These are phyloP conservation scores for Lipomyces spencermartinsiae DNA, from an alignment of 805 yeast species.

Conservation along the genomic window DNA sequence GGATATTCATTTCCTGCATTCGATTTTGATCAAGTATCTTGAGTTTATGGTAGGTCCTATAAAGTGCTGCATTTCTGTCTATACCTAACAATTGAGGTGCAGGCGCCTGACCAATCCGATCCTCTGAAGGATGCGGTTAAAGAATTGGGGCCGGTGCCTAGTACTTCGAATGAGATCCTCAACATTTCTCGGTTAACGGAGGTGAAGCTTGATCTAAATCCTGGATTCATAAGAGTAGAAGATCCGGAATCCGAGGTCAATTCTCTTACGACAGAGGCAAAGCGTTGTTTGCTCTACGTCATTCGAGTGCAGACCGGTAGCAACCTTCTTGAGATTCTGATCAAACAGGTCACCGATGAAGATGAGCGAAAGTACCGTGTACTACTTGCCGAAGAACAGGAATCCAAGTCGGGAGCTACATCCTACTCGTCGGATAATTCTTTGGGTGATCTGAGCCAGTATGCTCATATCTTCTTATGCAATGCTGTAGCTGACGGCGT, in stretches of 20 bases:
- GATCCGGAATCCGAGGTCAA: conserved; percentile 63
- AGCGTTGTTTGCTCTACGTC: conserved; percentile 80
- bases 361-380: conserved; percentile 72
- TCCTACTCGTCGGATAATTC: conserved; percentile 39
- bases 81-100: not conserved
- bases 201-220: conserved; percentile 65
- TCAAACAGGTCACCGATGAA: conserved; percentile 66
- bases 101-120: conserved; percentile 53
- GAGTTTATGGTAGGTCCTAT: conserved; percentile 36
- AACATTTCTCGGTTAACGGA: conserved; percentile 59
- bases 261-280: conserved; percentile 73
- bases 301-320: conserved; percentile 78
- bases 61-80: not conserved
- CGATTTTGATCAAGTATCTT: conserved; percentile 46
- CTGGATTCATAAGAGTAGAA: conserved; percentile 53
- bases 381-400: conserved; percentile 57
- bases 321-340: conserved; percentile 69
- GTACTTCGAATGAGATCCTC: conserved; percentile 54
- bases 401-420: conserved; percentile 33
- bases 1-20: conserved; percentile 49
- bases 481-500: not conserved
- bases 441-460: conserved; percentile 25
- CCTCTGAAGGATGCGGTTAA: conserved; percentile 55
- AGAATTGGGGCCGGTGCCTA: conserved; percentile 52
- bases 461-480: not conserved